A percentile compares a stretch with the other conserved stretches of the same genome.
Conservation (phyloP, 345 rosid genomes). For the Camelina laxa region DNA sequence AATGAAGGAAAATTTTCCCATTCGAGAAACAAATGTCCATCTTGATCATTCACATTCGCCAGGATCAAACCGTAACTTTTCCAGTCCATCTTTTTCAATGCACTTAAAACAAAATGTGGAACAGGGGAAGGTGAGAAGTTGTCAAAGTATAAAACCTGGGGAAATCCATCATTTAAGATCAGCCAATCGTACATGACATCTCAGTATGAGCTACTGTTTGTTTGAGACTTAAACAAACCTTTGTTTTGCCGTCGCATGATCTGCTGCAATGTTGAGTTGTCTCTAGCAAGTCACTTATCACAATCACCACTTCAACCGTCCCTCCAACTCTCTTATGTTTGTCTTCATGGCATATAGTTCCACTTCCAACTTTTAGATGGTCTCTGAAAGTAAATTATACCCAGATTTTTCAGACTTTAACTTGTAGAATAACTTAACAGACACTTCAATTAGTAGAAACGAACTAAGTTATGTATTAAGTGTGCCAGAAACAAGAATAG, state of each 20-base stretch:
- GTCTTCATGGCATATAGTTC: slow-evolving; percentile 54
- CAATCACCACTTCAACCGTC: slow-evolving; percentile 68
- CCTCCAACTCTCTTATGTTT: slow-evolving; percentile 55
- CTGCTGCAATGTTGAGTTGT: slow-evolving; percentile 50
- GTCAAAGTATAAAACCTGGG: slow-evolving; percentile 75
- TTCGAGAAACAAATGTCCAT: slow-evolving; percentile 51
- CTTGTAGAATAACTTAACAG: slow-evolving; percentile 11
- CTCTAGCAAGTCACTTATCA: slow-evolving; percentile 61
- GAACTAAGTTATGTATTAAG: slow-evolving; percentile 8
- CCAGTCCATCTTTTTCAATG: slow-evolving; percentile 76
- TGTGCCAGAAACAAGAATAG: slow-evolving; percentile 17
- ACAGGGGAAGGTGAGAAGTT: slow-evolving; percentile 67
- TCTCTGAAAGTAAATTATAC: slow-evolving; percentile 53
- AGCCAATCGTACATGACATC: slow-evolving; percentile 15
- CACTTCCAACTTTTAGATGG: slow-evolving; percentile 74
- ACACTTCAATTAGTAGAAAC: slow-evolving; percentile 18
- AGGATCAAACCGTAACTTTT: slow-evolving; percentile 77
- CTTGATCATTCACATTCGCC: slow-evolving; percentile 54
- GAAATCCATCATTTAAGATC: slow-evolving; percentile 24
- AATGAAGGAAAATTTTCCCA: slow-evolving; percentile 74
- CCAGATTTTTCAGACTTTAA: slow-evolving; percentile 10
- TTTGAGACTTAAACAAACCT: slow-evolving; percentile 52
- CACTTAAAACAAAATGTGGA: slow-evolving; percentile 55
- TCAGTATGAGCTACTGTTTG: not conserved
- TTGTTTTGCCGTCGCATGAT: slow-evolving; percentile 58